Evolutionary conservation across 495 filamentous ascomycete species (phyloP), one percentile per base, ranked within the genome.

Genomic region (Neurospora sublineolata): DNA sequence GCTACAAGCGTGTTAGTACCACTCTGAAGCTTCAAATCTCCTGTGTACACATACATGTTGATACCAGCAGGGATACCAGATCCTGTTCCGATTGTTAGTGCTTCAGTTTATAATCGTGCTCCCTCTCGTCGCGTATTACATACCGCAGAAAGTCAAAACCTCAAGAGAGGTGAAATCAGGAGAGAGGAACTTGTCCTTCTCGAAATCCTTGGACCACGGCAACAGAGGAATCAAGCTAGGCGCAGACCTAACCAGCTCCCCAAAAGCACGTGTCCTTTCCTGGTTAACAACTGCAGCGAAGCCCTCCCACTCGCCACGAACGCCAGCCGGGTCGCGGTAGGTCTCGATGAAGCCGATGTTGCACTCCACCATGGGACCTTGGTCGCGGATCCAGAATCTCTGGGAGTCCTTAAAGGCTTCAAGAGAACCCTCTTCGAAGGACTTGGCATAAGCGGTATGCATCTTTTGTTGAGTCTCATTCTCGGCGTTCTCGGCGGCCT

Each of bases 291-390:
- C 84, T 39, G 91, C 91, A 69, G 92, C 92, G 76, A 97, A 95
- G 1, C 93, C 94, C 80, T 98, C 94, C 95, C 95, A 99, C 78
- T 99, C 95, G n/a, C 92, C 94, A 69, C 94, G 86, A 12, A 97
- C 89, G 67, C 95, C 94, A 70, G 93, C 91, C 1, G 95, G 95
- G 78, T 99, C 95, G 68, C 95, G 88, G 77, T 98, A 99, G 0
- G 94, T 97, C 82, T 99, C 95, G 46, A 99, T 91, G 76, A 98
- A 99, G 1, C 95, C 95, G 71, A 98, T 88, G 79, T 98, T 94
- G 20, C 87, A 91, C 80, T 98, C 95, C 20, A 99, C 89, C 79
- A 87, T 89, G 8, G 95, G 95, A 18, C 93, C 91, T 72, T 94
- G 92, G 74, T 99, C 94, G 69, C 91, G 88, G 60, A 99, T 94